Conservation (phyloP, 2,329 filamentous ascomycete genomes). For the Epicoccum nigrum region DNA sequence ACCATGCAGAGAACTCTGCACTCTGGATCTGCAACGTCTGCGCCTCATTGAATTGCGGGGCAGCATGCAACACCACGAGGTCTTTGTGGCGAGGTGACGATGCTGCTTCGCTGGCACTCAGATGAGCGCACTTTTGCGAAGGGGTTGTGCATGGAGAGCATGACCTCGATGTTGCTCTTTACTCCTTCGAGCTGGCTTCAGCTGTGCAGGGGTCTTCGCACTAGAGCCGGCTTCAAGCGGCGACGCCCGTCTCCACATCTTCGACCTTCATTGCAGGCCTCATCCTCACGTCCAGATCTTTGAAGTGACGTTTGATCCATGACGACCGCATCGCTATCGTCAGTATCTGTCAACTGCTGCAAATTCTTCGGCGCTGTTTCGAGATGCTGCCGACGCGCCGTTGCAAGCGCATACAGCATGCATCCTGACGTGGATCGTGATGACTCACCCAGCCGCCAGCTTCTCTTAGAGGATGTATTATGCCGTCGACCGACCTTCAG, state of each 20-base stretch:
- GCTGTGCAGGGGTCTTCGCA: slow-evolving; percentile 40
- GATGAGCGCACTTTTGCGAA: slow-evolving; percentile 11
- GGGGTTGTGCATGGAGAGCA: slow-evolving; percentile 32
- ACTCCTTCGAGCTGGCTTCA: slow-evolving; percentile 28
- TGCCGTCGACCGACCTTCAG: slow-evolving; percentile 14
- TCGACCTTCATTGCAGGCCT: slow-evolving; percentile 10
- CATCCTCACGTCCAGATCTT: slow-evolving; percentile 17
- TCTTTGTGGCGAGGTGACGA: slow-evolving; percentile 34
- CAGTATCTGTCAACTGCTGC: slow-evolving; percentile 28
- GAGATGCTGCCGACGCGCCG: slow-evolving; percentile 33
- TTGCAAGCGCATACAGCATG: slow-evolving; percentile 33
- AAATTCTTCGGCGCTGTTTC: slow-evolving; percentile 34
- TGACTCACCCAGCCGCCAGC: slow-evolving; percentile 39
- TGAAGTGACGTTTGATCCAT: slow-evolving; percentile 13
- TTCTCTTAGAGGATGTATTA: slow-evolving; percentile 7
- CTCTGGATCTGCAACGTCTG: slow-evolving; percentile 24
- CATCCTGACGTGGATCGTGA: slow-evolving; percentile 39
- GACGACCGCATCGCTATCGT: slow-evolving; percentile 18
- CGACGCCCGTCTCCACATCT: slow-evolving; percentile 13
- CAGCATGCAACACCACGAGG: slow-evolving; percentile 26
- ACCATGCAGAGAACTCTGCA: slow-evolving; percentile 27
- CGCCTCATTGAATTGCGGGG: slow-evolving; percentile 37
- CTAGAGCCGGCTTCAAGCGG: slow-evolving; percentile 32
- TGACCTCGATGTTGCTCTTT: slow-evolving; percentile 28
- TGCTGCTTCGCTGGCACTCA: slow-evolving; percentile 26